Evolutionary conservation across 78 protist species (phyloP).

Genomic region (Dictyostelium purpureum): DNA sequence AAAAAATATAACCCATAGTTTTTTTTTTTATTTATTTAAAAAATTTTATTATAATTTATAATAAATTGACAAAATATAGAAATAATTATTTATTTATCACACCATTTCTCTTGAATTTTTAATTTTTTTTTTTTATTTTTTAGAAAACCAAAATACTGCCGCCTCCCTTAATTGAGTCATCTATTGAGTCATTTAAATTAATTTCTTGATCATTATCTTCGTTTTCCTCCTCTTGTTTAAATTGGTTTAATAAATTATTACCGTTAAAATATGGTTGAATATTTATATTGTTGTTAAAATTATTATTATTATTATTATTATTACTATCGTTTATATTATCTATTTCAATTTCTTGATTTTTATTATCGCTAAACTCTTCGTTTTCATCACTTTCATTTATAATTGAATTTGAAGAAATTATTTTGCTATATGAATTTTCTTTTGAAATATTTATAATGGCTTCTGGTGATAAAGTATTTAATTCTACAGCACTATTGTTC

Average conservation of each 20-base stretch:
- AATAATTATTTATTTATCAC: too few relatives aligned
- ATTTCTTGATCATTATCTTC: background rate
- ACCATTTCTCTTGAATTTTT: too few relatives aligned
- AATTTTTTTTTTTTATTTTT: background rate
- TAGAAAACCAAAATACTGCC: background rate
- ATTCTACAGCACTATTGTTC: background rate
- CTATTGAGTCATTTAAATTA: background rate
- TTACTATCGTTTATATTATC: background rate
- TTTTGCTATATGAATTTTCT: slow-evolving; percentile 11
- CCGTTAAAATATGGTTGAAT: background rate
- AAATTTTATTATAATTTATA: too few relatives aligned
- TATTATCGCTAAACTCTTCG: background rate
- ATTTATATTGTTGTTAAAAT: background rate
- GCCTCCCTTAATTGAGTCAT: background rate
- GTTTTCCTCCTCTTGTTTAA: background rate
- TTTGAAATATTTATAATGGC: background rate
- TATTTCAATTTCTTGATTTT: background rate
- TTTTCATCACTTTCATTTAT: background rate
- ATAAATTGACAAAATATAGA: too few relatives aligned
- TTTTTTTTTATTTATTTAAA: too few relatives aligned
- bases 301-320: background rate
- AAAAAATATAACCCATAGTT: too few relatives aligned
- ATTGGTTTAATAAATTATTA: background rate
- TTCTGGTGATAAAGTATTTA: background rate
- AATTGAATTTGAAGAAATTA: slow-evolving; percentile 5